Evolutionary conservation across 495 filamentous ascomycete genomes (phyloP).

Genomic region (Trypethelium eluteriae): DNA sequence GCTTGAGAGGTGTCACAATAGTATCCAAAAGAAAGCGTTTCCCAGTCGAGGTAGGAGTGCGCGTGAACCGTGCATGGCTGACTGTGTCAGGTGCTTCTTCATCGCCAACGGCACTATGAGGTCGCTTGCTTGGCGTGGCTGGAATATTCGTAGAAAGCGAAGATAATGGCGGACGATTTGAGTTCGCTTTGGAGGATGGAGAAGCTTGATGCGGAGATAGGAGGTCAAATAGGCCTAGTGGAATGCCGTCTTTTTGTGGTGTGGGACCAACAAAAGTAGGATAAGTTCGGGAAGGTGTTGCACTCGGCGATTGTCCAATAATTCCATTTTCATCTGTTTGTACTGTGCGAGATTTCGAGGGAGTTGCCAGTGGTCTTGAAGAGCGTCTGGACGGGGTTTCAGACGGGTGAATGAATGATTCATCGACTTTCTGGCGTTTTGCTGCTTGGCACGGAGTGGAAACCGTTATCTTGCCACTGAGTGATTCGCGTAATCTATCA

Average conservation of each 20-base stretch:
- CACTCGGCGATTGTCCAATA: neutral
- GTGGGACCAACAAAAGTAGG: slow-evolving; percentile 62
- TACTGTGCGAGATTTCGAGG: slow-evolving; percentile 21
- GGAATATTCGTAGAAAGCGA: slow-evolving; percentile 20
- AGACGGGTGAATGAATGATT: slow-evolving; percentile 15
- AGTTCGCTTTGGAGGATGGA: neutral
- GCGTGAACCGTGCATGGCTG: slow-evolving; percentile 34
- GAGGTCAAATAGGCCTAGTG: slow-evolving; percentile 87
- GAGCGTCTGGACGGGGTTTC: slow-evolving; percentile 20
- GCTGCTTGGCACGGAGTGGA: slow-evolving; percentile 56
- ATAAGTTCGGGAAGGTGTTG: slow-evolving; percentile 14
- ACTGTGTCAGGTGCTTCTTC: neutral
- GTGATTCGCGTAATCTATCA: slow-evolving; percentile 69
- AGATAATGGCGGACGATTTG: neutral
- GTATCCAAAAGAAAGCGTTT: slow-evolving; percentile 55
- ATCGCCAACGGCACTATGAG: neutral
- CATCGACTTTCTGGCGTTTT: neutral
- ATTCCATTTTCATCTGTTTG: neutral
- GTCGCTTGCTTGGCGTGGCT: slow-evolving; percentile 38
- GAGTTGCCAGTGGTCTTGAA: slow-evolving; percentile 39
- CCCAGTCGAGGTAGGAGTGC: slow-evolving; percentile 56
- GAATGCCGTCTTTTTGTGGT: slow-evolving; percentile 78
- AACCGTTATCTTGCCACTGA: slow-evolving; percentile 85
- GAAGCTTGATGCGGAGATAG: slow-evolving; percentile 43
- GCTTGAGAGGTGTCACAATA: slow-evolving; percentile 54